These are phyloP conservation scores for Berberis vulgaris DNA, from an alignment of 164 flowering plant species.

Conservation along the genomic window DNA sequence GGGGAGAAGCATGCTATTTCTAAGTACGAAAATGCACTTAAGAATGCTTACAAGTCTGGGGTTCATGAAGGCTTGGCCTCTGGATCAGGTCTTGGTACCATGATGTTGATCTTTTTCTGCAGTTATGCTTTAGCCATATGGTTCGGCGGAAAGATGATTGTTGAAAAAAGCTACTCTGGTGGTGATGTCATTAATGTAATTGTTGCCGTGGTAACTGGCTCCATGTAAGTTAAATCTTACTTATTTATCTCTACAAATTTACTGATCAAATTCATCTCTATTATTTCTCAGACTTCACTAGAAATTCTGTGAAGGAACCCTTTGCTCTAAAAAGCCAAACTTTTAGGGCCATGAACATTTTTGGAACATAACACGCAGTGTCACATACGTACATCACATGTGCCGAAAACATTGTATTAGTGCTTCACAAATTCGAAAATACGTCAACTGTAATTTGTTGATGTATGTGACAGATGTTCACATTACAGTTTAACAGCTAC, in stretches of 20 bases:
- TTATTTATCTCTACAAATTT: too few relatives aligned
- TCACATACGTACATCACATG: too few relatives aligned
- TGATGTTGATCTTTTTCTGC: slow-evolving; percentile 34
- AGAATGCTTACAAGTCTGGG: slow-evolving; percentile 45
- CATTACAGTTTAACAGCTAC: neutral
- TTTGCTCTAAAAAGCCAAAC: too few relatives aligned
- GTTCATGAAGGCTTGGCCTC: slow-evolving; percentile 55
- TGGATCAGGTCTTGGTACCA: slow-evolving; percentile 60
- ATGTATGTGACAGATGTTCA: neutral
- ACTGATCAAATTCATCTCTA: neutral
- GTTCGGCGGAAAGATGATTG: slow-evolving; percentile 67
- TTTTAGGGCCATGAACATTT: too few relatives aligned
- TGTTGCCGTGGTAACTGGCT: slow-evolving; percentile 57
- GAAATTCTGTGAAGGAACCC: too few relatives aligned
- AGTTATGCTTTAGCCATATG: slow-evolving; percentile 65
- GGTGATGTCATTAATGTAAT: slow-evolving; percentile 63
- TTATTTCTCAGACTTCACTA: too few relatives aligned
- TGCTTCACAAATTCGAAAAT: too few relatives aligned
- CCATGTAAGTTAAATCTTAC: slow-evolving; percentile 40
- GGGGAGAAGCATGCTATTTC: slow-evolving; percentile 70
- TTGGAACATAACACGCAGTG: too few relatives aligned
- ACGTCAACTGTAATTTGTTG: too few relatives aligned
- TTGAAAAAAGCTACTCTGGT: slow-evolving; percentile 54
- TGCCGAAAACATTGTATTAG: too few relatives aligned
- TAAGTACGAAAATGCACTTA: slow-evolving; percentile 44